Percentiles rank a stretch among this genome's conserved stretches.
phyloP scores from a whole-genome alignment of 371 early-diverging fungal genomes.

The Entomophthora muscae region DNA sequence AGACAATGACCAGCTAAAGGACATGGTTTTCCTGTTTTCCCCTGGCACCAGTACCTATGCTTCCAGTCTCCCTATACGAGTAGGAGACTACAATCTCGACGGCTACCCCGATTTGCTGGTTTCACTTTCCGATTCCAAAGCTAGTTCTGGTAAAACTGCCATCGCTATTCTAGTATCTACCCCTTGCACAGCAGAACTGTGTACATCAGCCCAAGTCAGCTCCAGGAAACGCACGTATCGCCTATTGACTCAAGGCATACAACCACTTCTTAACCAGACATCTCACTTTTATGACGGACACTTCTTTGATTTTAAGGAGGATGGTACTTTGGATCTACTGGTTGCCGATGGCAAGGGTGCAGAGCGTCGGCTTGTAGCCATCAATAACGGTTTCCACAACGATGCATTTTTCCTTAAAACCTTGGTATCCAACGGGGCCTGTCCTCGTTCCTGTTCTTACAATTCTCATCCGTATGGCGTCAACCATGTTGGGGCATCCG shows the following conservation, averaged over 20 bases:
- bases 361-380: constrained; percentile 15
- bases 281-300: background rate
- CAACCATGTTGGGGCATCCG: constrained; percentile 57
- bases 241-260: background rate
- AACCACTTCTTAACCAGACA: background rate
- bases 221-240: constrained; percentile 33
- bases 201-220: constrained; percentile 19
- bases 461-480: constrained; percentile 58
- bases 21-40: background rate
- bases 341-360: constrained; percentile 15
- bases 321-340: constrained; percentile 75
- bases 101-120: constrained; percentile 79
- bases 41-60: background rate
- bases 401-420: constrained; percentile 90
- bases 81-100: constrained; percentile 76
- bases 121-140: constrained; percentile 21
- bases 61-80: constrained; percentile 8
- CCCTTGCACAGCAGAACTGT: constrained; percentile 26
- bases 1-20: too few species aligned
- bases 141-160: constrained; percentile 15
- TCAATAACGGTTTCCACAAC: constrained; percentile 73
- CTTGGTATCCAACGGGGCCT: constrained; percentile 57
- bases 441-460: constrained; percentile 29
- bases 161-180: constrained; percentile 37
- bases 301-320: constrained; percentile 4